phyloP scores from a whole-genome alignment of 345 rosid species.

The Brassica juncea region DNA sequence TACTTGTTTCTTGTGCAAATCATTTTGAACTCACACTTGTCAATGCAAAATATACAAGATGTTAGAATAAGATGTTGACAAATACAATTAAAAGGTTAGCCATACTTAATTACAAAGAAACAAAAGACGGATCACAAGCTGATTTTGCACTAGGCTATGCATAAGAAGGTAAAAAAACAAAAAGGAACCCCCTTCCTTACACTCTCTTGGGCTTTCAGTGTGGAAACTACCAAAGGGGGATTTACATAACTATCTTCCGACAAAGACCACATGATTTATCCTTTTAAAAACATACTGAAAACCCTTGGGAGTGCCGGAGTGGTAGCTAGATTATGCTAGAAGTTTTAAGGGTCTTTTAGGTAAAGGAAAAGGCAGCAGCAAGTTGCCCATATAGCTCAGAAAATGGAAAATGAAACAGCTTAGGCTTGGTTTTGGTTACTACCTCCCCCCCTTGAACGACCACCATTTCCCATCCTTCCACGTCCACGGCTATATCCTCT shows the following conservation, averaged over 20 bases:
- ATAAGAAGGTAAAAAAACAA: constrained; percentile 7
- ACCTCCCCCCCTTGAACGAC: constrained; percentile 60
- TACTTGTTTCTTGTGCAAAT: too few species aligned
- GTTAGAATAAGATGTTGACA: not conserved
- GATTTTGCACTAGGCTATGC: constrained; percentile 6
- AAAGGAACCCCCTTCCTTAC: constrained; percentile 13
- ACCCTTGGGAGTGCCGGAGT: too few species aligned
- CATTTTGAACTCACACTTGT: too few species aligned
- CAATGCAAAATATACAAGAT: too few species aligned
- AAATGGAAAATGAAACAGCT: constrained; percentile 12
- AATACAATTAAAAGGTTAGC: not conserved
- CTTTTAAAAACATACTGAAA: too few species aligned
- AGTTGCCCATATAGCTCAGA: constrained; percentile 2
- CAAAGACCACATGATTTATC: not conserved
- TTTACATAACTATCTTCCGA: not conserved
- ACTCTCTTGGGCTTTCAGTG: constrained; percentile 13
- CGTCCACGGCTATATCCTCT: constrained; percentile 43
- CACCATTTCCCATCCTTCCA: constrained; percentile 53
- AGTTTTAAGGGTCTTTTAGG: not conserved
- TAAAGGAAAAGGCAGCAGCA: constrained; percentile 13
- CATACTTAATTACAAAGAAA: constrained; percentile 15
- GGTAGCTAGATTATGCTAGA: not conserved
- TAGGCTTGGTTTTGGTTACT: constrained; percentile 45
- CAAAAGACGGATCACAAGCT: not conserved
- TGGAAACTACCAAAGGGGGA: constrained; percentile 6